Percentiles rank a stretch among this genome's conserved stretches.
Conservation (phyloP, 176 grass and related monocot genomes). For the Aegilops sharonensis region DNA sequence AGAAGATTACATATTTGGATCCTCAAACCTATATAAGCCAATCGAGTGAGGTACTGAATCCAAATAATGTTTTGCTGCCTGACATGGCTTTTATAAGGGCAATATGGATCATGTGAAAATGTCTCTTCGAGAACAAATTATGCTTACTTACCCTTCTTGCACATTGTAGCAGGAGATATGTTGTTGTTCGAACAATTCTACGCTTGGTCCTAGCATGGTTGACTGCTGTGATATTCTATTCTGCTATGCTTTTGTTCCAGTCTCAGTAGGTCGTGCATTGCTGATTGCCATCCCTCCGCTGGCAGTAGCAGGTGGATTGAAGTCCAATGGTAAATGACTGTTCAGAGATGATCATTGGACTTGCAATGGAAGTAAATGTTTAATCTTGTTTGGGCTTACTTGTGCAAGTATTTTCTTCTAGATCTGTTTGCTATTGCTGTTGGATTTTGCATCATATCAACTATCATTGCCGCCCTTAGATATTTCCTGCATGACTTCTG, state of each 20-base stretch:
- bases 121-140: no score
- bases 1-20: no score
- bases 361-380: neutral
- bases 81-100: no score
- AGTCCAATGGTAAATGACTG: constrained; percentile 51
- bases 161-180: constrained; percentile 20
- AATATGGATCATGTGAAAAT: no score
- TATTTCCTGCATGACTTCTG: neutral
- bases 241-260: constrained; percentile 37
- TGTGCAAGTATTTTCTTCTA: constrained; percentile 19
- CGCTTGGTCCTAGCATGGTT: constrained; percentile 36
- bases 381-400: constrained; percentile 19
- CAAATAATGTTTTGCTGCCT: no score
- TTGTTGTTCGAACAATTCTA: constrained; percentile 19
- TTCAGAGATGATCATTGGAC: constrained; percentile 5
- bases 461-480: neutral
- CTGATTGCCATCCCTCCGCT: constrained; percentile 38
- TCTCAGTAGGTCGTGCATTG: constrained; percentile 42
- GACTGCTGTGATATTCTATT: constrained; percentile 42
- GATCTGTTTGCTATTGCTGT: constrained; percentile 43
- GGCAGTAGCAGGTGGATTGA: constrained; percentile 31
- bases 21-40: no score
- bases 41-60: no score
- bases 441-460: constrained; percentile 32
- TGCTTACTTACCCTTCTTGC: constrained; percentile 1